A percentile compares a stretch with the other conserved stretches of the same genome.
These are phyloP conservation scores for Kwoniella sp. DNA, from an alignment of 768 basidiomycete genomes.

Conservation along the genomic window DNA sequence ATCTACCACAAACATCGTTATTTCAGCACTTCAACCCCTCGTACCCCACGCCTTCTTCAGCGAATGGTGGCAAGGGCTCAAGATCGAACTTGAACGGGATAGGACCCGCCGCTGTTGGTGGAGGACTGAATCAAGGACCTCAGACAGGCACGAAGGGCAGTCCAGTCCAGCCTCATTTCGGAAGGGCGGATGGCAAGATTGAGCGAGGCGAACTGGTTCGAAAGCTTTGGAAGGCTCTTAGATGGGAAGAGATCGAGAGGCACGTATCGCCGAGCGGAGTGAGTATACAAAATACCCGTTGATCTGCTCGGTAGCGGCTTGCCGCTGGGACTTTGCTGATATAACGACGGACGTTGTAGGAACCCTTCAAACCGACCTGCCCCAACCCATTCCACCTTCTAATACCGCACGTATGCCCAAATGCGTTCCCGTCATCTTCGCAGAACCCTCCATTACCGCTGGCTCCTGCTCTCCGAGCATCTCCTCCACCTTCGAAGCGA, in stretches of 20 bases:
- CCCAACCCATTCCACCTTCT: slow-evolving; percentile 51
- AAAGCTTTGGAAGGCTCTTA: slow-evolving; percentile 49
- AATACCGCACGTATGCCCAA: slow-evolving; percentile 44
- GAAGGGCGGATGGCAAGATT: slow-evolving; percentile 34
- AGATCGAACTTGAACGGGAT: background rate
- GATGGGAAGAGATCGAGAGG: slow-evolving; percentile 50
- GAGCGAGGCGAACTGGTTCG: slow-evolving; percentile 49
- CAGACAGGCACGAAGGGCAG: slow-evolving; percentile 1
- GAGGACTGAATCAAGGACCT: background rate
- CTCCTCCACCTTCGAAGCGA: slow-evolving; percentile 31
- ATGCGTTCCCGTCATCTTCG: slow-evolving; percentile 34
- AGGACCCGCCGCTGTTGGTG: background rate
- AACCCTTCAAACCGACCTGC: slow-evolving; percentile 38
- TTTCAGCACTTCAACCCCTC: slow-evolving; percentile 50
- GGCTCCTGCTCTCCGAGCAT: slow-evolving; percentile 20
- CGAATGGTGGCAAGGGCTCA: background rate
- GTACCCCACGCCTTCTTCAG: slow-evolving; percentile 24
- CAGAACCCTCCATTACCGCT: slow-evolving; percentile 36
- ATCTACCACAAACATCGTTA: slow-evolving; percentile 44
- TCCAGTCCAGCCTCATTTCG: slow-evolving; percentile 33
- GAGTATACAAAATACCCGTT: slow-evolving; percentile 6
- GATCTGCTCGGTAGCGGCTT: background rate
- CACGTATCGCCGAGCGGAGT: slow-evolving; percentile 46
- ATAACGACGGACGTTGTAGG: slow-evolving; percentile 8
- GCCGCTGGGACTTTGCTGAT: slow-evolving; percentile 3